Conservation (phyloP, 169 alveolate genomes). For the Eimeria brunetti region DNA sequence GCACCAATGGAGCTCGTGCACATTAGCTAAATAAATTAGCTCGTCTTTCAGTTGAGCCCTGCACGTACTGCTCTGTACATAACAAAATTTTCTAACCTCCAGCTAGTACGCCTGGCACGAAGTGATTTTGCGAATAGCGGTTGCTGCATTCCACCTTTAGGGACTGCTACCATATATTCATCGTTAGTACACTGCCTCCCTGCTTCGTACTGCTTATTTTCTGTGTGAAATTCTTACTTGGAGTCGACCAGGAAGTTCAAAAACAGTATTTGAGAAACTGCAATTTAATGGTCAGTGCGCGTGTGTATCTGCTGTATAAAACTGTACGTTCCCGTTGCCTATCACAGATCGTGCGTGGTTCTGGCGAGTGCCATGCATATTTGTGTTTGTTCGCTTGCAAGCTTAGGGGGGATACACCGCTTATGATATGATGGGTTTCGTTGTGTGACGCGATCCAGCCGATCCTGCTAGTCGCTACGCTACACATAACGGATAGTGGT, state of each 20-base stretch:
- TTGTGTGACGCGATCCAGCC: neutral
- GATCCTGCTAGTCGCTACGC: neutral
- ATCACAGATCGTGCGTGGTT: neutral
- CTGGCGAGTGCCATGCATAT: neutral
- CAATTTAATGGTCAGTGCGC: neutral
- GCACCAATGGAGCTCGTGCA: neutral
- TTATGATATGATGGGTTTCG: neutral
- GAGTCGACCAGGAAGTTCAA: too few species aligned
- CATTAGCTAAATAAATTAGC: neutral
- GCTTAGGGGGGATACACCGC: neutral
- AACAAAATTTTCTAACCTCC: neutral
- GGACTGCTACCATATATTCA: neutral
- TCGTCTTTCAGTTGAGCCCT: neutral
- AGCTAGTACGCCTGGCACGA: slow-evolving; percentile 3
- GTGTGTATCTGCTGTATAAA: neutral
- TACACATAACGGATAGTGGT: neutral
- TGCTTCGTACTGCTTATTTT: neutral
- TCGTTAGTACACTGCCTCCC: neutral
- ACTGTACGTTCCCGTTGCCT: neutral
- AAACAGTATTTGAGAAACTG: too few species aligned
- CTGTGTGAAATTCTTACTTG: neutral
- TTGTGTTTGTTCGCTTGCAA: neutral
- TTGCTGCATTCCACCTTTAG: neutral
- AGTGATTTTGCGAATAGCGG: neutral
- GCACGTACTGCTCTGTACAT: neutral